A percentile compares a stretch with the other conserved stretches of the same genome.
Conservation (phyloP, 2,329 filamentous ascomycete genomes). For the Cercospora sesami region DNA sequence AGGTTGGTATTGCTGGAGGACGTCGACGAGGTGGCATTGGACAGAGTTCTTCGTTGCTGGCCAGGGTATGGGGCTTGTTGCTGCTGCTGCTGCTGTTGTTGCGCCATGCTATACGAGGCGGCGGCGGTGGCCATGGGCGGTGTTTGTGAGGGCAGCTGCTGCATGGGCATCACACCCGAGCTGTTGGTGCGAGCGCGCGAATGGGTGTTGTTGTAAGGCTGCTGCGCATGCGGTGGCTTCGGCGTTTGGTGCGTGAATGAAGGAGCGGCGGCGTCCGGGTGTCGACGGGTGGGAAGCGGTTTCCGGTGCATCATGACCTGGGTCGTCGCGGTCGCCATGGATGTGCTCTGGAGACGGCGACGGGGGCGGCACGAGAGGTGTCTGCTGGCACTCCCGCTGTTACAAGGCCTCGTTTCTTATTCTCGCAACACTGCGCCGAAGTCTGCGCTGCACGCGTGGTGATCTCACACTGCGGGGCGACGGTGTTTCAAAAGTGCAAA, state of each 20-base stretch:
- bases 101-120: conserved; percentile 28
- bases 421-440: not conserved
- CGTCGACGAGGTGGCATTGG: conserved; percentile 70
- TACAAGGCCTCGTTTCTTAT: not conserved
- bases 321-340: conserved; percentile 8
- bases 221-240: conserved; percentile 19
- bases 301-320: conserved; percentile 14
- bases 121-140: conserved; percentile 25
- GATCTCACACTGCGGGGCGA: conserved; percentile 6
- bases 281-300: conserved; percentile 12
- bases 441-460: conserved; percentile 4
- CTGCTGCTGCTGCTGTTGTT: conserved; percentile 16
- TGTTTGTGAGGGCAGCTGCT: conserved; percentile 11
- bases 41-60: conserved; percentile 58
- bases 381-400: not conserved
- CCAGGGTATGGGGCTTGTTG: conserved; percentile 21
- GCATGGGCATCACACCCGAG: conserved; percentile 30
- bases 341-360: not conserved
- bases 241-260: conserved; percentile 13
- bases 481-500: not conserved
- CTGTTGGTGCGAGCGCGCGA: conserved; percentile 46
- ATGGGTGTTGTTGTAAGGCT: conserved; percentile 42
- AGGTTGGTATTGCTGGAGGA: conserved; percentile 55
- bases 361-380: not conserved
- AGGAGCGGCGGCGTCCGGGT: conserved; percentile 3